Evolutionary conservation across 768 basidiomycete genomes (phyloP).

Genomic region (Psilocybe tampanensis): DNA sequence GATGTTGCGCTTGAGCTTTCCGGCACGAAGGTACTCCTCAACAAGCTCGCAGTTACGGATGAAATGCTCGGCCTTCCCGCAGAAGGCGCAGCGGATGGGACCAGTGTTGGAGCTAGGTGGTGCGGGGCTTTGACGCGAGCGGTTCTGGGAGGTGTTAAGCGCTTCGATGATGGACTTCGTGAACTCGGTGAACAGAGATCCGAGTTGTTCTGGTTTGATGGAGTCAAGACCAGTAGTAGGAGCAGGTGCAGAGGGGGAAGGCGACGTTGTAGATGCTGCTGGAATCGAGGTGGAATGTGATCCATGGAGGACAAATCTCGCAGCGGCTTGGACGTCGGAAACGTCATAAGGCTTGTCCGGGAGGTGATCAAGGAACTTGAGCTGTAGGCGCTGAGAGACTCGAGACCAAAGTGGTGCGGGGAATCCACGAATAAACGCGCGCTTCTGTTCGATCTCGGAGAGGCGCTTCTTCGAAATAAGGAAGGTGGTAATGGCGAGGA

Average conservation of each 20-base stretch:
- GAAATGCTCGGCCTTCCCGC: constrained; percentile 22
- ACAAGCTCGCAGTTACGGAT: constrained; percentile 24
- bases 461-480: not conserved
- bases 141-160: not conserved
- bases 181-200: constrained; percentile 10
- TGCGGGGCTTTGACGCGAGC: not conserved
- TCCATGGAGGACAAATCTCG: constrained; percentile 19
- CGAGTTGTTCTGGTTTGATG: constrained; percentile 5
- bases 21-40: constrained; percentile 16
- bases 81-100: constrained; percentile 18
- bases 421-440: not conserved
- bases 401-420: constrained; percentile 1
- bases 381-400: constrained; percentile 16
- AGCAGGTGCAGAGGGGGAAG: not conserved
- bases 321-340: constrained; percentile 20
- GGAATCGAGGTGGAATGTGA: not conserved
- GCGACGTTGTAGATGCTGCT: too few relatives aligned
- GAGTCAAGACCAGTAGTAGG: not conserved
- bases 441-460: too few relatives aligned
- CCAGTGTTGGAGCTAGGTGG: not conserved
- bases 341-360: constrained; percentile 27
- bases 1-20: constrained; percentile 20
- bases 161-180: constrained; percentile 13
- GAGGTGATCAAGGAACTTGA: constrained; percentile 22
- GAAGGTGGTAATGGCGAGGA: not conserved